Base-by-base conservation (phyloP, 768 basidiomycete species). In the Tephrocybe rancida region DNA sequence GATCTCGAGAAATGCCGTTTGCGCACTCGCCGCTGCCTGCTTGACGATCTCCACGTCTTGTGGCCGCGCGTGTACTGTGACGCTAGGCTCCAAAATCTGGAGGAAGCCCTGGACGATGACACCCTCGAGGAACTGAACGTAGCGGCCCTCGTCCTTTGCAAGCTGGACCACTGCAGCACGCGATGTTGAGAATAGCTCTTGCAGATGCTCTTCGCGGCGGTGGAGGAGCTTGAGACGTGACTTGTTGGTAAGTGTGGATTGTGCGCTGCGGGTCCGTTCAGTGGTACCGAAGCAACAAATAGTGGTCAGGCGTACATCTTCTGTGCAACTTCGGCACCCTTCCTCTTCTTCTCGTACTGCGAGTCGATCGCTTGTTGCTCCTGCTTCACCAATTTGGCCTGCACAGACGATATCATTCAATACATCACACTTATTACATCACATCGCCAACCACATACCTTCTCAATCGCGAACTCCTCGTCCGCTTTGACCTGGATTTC, bases 381-480 rank as follows among this genome's bases (percentile, higher is more conserved):
- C 69, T 95, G 92, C 69, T 95, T 93, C 22, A 99, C 96, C 54
- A 98, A 88, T 73, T 93, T 97, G 45, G 95, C 96, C 95, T 98
- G 65, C 8, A 19, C 10, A 39, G 26, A 25, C 24, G 14, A 19
- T 34, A 19, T 16, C 43, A 18, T 6, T 32, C 24, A 24, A 38
- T 39, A 26, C 6, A 49, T 45, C 49, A 19, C 11, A 45, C 16
- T 7, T 21, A 7, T 14, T n/a, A 19, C 41, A 22, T 34, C 51
- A 25, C 49, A 19, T 35, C 34, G 22, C 13, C 4, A 6, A 1
- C 11, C 26, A 18, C 25, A 10, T 34, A 87, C 95, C 84, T 99
- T 99, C 71, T 99, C 97, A 61, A 99, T 98, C 18, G 96, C 90
- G 67, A 98, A 98, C 74, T 99, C 96, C 70, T 98, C 95, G 57